Percentiles rank a stretch among this genome's conserved stretches.
Evolutionary conservation across 2,329 filamentous ascomycete species (phyloP).

Genomic region (Ceratocystis lukuohia): DNA sequence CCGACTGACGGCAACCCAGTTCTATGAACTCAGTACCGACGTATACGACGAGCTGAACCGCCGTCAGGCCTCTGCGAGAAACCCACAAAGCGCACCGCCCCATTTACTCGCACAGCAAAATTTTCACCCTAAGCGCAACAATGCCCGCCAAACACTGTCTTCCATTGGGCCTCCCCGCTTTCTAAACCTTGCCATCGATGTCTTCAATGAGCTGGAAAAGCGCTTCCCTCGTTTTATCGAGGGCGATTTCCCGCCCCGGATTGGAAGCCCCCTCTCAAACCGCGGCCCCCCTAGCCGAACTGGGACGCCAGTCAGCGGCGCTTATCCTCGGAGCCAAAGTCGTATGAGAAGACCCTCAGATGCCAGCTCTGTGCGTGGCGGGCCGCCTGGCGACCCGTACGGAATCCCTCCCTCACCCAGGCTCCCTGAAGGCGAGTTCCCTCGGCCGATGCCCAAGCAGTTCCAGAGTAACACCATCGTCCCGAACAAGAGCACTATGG

Average conservation of each 20-base stretch:
- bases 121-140: slow-evolving; percentile 94
- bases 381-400: slow-evolving; percentile 28
- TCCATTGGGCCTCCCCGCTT: slow-evolving; percentile 79
- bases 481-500: slow-evolving; percentile 93
- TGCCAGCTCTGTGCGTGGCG: slow-evolving; percentile 44
- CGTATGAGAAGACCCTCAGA: slow-evolving; percentile 46
- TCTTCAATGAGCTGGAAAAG: slow-evolving; percentile 87
- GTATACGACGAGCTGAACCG: slow-evolving; percentile 91
- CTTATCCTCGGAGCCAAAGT: slow-evolving; percentile 39
- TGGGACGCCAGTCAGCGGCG: slow-evolving; percentile 49
- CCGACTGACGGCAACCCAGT: slow-evolving; percentile 78
- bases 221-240: slow-evolving; percentile 70
- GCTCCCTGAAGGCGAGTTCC: slow-evolving; percentile 44
- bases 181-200: slow-evolving; percentile 83
- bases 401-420: slow-evolving; percentile 47
- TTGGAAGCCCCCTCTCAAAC: slow-evolving; percentile 54
- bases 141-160: slow-evolving; percentile 88
- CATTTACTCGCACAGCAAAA: slow-evolving; percentile 73
- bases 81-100: slow-evolving; percentile 45
- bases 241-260: slow-evolving; percentile 52
- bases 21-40: slow-evolving; percentile 94
- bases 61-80: slow-evolving; percentile 56
- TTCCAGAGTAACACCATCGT: slow-evolving; percentile 94
- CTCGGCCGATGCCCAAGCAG: slow-evolving; percentile 70
- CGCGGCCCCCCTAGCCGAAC: slow-evolving; percentile 45